Conservation (phyloP, 1,139 yeast genomes). For the Yamadazyma trypodendri region DNA sequence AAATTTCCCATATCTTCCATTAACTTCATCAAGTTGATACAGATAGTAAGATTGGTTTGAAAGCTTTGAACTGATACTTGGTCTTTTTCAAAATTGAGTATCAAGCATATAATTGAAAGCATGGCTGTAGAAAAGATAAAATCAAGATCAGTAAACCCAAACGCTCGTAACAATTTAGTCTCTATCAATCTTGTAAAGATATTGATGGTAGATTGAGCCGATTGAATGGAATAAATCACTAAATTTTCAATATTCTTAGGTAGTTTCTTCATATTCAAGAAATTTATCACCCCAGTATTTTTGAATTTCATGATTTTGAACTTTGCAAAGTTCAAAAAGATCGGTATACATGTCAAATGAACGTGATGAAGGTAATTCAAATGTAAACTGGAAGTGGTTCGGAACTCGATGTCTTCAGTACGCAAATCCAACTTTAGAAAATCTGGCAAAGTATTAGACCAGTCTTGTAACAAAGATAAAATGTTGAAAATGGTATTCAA, state of each 20-base stretch:
- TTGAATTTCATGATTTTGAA: slow-evolving; percentile 15
- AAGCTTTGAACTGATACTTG: slow-evolving; percentile 13
- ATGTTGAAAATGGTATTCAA: slow-evolving; percentile 20
- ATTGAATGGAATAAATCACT: slow-evolving; percentile 20
- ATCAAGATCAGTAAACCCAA: slow-evolving; percentile 30
- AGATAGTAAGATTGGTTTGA: slow-evolving; percentile 21
- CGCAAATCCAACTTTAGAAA: slow-evolving; percentile 17
- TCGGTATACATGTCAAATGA: slow-evolving; percentile 28
- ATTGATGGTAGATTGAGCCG: slow-evolving; percentile 26
- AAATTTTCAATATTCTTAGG: slow-evolving; percentile 24
- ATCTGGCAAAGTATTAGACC: slow-evolving; percentile 23
- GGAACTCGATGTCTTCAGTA: slow-evolving; percentile 9
- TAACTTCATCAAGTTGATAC: slow-evolving; percentile 21
- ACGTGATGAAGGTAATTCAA: slow-evolving; percentile 31
- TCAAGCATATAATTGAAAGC: slow-evolving; percentile 23
- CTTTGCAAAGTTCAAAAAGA: slow-evolving; percentile 24
- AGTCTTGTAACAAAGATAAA: slow-evolving; percentile 20
- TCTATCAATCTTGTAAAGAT: slow-evolving; percentile 23
- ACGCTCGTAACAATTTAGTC: slow-evolving; percentile 19
- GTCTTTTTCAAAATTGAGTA: slow-evolving; percentile 17
- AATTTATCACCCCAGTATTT: slow-evolving; percentile 4
- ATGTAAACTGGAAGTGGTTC: slow-evolving; percentile 27
- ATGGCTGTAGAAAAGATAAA: slow-evolving; percentile 23
- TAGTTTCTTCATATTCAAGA: slow-evolving; percentile 7
- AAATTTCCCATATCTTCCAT: slow-evolving; percentile 25